phyloP scores from a whole-genome alignment of 2,329 filamentous ascomycete species.

The Plectosphaerella sp. region DNA sequence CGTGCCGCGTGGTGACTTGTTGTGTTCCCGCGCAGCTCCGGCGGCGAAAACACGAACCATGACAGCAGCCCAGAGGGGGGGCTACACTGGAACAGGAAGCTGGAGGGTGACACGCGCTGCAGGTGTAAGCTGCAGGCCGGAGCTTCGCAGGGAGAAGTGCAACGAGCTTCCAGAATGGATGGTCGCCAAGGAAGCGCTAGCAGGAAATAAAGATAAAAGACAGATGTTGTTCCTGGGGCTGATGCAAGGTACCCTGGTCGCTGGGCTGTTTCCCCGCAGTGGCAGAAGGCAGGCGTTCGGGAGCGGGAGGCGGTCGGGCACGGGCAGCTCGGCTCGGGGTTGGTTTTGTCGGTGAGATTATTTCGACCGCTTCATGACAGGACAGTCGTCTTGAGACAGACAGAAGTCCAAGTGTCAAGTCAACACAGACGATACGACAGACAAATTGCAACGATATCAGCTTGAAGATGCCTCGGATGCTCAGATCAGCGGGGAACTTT shows the following conservation, averaged over 20 bases:
- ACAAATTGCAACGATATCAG: no score
- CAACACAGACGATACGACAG: no score
- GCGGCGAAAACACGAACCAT: background rate
- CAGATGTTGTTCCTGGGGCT: background rate
- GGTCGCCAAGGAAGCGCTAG: background rate
- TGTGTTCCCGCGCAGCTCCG: background rate
- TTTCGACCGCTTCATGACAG: no score
- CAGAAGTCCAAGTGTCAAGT: no score
- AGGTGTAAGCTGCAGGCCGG: background rate
- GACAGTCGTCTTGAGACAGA: no score
- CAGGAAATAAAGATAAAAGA: background rate
- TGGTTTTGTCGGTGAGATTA: no score
- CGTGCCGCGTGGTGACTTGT: background rate
- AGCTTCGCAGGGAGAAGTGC: background rate
- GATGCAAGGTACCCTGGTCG: background rate
- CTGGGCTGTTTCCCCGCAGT: background rate
- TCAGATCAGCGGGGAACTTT: no score
- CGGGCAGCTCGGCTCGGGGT: no score
- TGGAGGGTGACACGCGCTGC: background rate
- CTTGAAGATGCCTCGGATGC: no score
- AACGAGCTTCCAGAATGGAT: background rate
- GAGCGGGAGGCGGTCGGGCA: no score
- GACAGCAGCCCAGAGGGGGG: background rate
- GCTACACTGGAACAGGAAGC: background rate
- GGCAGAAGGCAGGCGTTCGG: background rate